These are phyloP conservation scores for Nemania bipapillata DNA, from an alignment of 2,329 filamentous ascomycete species.

Conservation along the genomic window DNA sequence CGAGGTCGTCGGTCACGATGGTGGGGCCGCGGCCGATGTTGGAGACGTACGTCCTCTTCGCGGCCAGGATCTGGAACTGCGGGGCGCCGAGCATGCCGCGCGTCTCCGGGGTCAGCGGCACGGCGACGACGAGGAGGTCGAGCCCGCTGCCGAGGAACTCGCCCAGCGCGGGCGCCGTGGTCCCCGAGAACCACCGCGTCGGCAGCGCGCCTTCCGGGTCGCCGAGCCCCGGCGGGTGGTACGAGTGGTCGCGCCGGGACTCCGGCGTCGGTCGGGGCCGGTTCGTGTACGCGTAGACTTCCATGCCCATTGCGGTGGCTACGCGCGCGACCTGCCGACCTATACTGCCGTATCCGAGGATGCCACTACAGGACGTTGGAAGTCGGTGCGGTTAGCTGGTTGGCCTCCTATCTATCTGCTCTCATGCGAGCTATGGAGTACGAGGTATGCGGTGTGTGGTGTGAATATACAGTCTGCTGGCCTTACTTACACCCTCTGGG, in stretches of 20 bases:
- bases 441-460: too few species aligned
- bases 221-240: slow-evolving; percentile 71
- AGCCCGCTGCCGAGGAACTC: slow-evolving; percentile 57
- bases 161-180: slow-evolving; percentile 49
- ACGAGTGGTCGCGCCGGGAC: slow-evolving; percentile 68
- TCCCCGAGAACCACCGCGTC: slow-evolving; percentile 56
- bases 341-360: slow-evolving; percentile 60
- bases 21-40: slow-evolving; percentile 70
- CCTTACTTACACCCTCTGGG: slow-evolving; percentile 60
- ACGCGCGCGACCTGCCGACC: slow-evolving; percentile 60
- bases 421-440: too few species aligned
- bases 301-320: slow-evolving; percentile 70
- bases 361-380: slow-evolving; percentile 45
- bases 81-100: slow-evolving; percentile 56
- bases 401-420: background rate
- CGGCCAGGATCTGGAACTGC: slow-evolving; percentile 53
- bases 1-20: slow-evolving; percentile 59
- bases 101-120: slow-evolving; percentile 57
- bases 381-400: background rate
- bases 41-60: slow-evolving; percentile 63
- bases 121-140: slow-evolving; percentile 56
- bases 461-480: background rate
- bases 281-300: slow-evolving; percentile 75
- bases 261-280: slow-evolving; percentile 68
- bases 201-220: slow-evolving; percentile 58